Evolutionary conservation across 2,329 filamentous ascomycete genomes (phyloP), one percentile per base, ranked within the genome.

Genomic region (Dothidotthia symphoricarpi): DNA sequence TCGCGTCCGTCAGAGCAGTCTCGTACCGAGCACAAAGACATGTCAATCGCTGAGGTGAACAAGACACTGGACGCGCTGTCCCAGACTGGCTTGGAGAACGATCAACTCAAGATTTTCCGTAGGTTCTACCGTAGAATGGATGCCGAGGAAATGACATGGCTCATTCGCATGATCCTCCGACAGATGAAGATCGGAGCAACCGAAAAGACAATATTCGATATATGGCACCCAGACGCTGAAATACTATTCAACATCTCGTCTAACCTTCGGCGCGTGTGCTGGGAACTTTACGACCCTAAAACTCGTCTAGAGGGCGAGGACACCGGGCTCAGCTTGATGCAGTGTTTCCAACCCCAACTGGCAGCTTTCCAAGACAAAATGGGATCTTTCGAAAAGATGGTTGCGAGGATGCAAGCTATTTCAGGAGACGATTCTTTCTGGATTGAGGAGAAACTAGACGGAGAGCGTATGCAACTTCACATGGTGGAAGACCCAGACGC

Each of bases 381-480:
- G 6, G 61, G 60, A 9, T 82, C 83, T 0, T 88, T 95, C 52
- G 79, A 88, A 37, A 86, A 82, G 59, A 88, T 94, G 78, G 81
- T 94, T 1, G 73, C 80, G 13, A 82, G 71, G 29, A 79, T 84
- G 67, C 78, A 80, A 2, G 74, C 77, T 0, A 83, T 80, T 0
- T 78, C 83, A 16, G 82, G 87, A 0, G 83, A 94, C 35, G 73
- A 77, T 0, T 81, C 85, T 7, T 98, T 94, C 59, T 97, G 90
- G 89, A 93, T 97, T 31, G 93, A 98, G 65, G 93, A 98, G 69
- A 98, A 98, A 67, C 74, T 98, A 7, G 93, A 98, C 53, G 93
- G 93, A 1, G 93, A 98, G 68, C 81, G 93, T 16, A 96, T 98
- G 84, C 93, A 98, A 65, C 76, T 98, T 62, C 93, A 98, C 65